phyloP scores from a whole-genome alignment of 176 grass and related monocot genomes.

The Juncus effusus region DNA sequence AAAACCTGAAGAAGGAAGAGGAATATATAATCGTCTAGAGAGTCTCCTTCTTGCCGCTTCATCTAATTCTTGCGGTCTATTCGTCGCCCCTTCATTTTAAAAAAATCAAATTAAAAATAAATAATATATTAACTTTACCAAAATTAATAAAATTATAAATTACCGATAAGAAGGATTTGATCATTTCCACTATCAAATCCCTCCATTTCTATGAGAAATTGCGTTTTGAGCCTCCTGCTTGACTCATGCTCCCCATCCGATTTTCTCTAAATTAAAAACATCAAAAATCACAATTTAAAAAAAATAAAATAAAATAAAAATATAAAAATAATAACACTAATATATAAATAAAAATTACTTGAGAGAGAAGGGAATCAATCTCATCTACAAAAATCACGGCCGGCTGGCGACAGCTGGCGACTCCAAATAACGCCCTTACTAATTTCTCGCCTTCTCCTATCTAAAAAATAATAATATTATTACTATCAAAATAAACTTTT shows the following conservation, averaged over 20 bases:
- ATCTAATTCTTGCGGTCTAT: slow-evolving; percentile 97
- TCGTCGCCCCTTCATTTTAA: slow-evolving; percentile 64
- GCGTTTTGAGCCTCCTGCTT: slow-evolving; percentile 95
- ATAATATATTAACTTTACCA: slow-evolving; percentile 8
- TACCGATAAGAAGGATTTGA: slow-evolving; percentile 97
- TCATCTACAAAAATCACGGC: slow-evolving; percentile 98
- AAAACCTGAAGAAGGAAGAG: slow-evolving; percentile 89
- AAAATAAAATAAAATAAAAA: slow-evolving; percentile 17
- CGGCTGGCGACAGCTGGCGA: slow-evolving; percentile 88
- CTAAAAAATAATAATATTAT: slow-evolving; percentile 37
- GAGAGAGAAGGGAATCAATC: slow-evolving; percentile 90
- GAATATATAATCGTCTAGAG: slow-evolving; percentile 89
- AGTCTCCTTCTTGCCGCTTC: slow-evolving; percentile 91
- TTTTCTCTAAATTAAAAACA: slow-evolving; percentile 57
- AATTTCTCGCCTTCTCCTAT: slow-evolving; percentile 99
- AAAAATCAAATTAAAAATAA: background rate
- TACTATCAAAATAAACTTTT: background rate
- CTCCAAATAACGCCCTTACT: slow-evolving; percentile 92
- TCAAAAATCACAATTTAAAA: slow-evolving; percentile 24
- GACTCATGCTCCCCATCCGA: slow-evolving; percentile 98
- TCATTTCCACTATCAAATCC: slow-evolving; percentile 87
- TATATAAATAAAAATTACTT: slow-evolving; percentile 34
- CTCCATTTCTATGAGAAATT: slow-evolving; percentile 99
- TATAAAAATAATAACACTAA: background rate
- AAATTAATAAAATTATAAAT: slow-evolving; percentile 1